Evolutionary conservation across 768 basidiomycete genomes (phyloP).

Genomic region (Leucogyrophana mollusca): DNA sequence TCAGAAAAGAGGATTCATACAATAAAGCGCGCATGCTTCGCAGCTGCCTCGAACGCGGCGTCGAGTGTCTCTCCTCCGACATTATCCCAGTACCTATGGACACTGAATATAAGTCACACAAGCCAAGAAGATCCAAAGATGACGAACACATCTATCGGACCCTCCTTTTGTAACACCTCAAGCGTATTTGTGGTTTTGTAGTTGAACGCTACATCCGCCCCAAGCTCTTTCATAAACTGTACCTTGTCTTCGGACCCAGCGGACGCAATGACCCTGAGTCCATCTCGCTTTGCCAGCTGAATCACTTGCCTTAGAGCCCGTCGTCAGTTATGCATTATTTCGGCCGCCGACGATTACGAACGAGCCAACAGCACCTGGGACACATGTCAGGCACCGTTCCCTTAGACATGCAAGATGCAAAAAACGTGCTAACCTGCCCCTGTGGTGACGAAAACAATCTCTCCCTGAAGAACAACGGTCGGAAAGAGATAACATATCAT

Average conservation of each 20-base stretch:
- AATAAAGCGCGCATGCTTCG: slow-evolving; percentile 47
- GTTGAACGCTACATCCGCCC: slow-evolving; percentile 71
- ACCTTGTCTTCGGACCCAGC: slow-evolving; percentile 76
- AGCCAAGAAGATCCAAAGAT: too few species aligned
- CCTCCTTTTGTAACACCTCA: slow-evolving; percentile 55
- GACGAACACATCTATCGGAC: slow-evolving; percentile 51
- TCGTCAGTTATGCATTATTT: slow-evolving; percentile 6
- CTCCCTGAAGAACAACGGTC: slow-evolving; percentile 31
- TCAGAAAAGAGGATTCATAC: slow-evolving; percentile 12
- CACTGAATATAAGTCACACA: too few species aligned
- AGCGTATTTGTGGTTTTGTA: slow-evolving; percentile 60
- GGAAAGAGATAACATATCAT: too few species aligned
- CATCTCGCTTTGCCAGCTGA: slow-evolving; percentile 51
- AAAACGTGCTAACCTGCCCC: slow-evolving; percentile 21
- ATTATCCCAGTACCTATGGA: slow-evolving; percentile 32
- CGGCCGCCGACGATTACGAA: slow-evolving; percentile 27
- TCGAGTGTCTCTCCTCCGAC: slow-evolving; percentile 64
- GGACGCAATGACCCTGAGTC: slow-evolving; percentile 65
- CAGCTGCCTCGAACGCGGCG: slow-evolving; percentile 48
- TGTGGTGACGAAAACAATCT: slow-evolving; percentile 47
- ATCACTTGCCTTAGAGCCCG: slow-evolving; percentile 38
- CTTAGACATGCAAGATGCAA: too few species aligned
- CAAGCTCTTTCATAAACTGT: slow-evolving; percentile 54
- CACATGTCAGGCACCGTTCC: too few species aligned
- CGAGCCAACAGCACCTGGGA: slow-evolving; percentile 54